Evolutionary conservation across 805 yeast genomes (phyloP), one percentile per base, ranked within the genome.

Genomic region (Wickerhamomyces silvicola): DNA sequence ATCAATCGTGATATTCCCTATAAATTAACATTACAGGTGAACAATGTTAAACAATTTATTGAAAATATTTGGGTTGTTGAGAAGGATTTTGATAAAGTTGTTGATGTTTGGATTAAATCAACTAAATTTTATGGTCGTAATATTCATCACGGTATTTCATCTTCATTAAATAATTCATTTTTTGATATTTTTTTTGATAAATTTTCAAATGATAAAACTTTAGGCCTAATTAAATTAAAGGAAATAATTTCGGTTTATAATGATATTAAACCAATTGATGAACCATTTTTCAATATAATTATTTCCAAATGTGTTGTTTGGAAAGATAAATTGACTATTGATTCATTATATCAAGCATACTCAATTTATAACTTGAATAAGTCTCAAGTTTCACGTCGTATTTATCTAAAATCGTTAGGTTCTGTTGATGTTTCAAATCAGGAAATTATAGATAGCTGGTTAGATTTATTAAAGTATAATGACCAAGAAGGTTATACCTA

Each of bases 201-300:
- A 28, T 76, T 65, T 54, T 60, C 64, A 12, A 62, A 65, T 38
- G 68, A 72, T 25, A 59, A 62, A 39, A 62, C 60, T 7, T 72
- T 73, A 41, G 81, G 86, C 5, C 71, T 78, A 45, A 52, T 50
- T 31, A 66, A 71, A 43, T 68, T 85, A 44, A 72, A 72, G 48
- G 64, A 69, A 30, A 53, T 81, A 32, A 74, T 82, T 37, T 54
- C 66, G 12, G 61, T 66, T 21, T 80, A 81, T 52, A 66, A 75
- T 31, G 64, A 64, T 28, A 62, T 75, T 39, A 75, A 74, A 47
- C 64, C 70, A 15, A 67, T 80, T 35, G 90, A 83, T 54, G 90
- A 82, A 54, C 79, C 84, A n/a, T 82, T 85, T 49, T 71, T 85
- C 56, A 85, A 84, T 55, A 82, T 83, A 26, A 65, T 83, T 33